Evolutionary conservation across 768 basidiomycete species (phyloP), one percentile per base, ranked within the genome.

Genomic region (Lentinula lateritia): DNA sequence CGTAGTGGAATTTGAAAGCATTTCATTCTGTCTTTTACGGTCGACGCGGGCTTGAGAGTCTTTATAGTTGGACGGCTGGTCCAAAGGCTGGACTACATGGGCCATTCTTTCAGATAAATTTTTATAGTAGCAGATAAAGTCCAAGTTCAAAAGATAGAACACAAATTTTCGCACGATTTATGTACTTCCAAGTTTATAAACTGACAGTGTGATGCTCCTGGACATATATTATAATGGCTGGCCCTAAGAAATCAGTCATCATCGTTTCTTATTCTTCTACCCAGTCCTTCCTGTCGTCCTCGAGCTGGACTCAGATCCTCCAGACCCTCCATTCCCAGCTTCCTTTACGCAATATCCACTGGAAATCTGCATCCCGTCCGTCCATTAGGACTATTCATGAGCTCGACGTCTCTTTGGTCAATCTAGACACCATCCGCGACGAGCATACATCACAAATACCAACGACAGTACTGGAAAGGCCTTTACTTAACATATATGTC

Each of bases 1-100:
- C 2, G 96, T 98, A 28, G 87, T 86, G 6, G 93, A 94, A 69
- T 88, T 91, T 46, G 83, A 72, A 42, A 97, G 85, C n/a, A 92
- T 71, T 7, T 93, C 89, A 66, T 87, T 83, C 70, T 95, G 93
- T 65, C 74, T 87, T 66, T 84, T 80, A 64, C 90, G 81, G 76
- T 97, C 90, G 57, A 94, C 76, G 60, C 89, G 84, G 42, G 82
- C 79, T 74, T 95, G 91, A 13, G 92, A 95, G 75, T 99, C 96
- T 72, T 95, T 93, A 77, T 99, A 99, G 73, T 94, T 93, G 5
- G 95, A 97, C 50, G 95, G 95, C 73, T 93, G 90, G 77, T 98
- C 96, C 66, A 98, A 82, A 38, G 89, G 74, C 34, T 82, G 70
- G 52, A 96, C 88, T 67, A 96, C 88, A 79, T 95, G 89, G 46